phyloP scores from a whole-genome alignment of 1,284 basidiomycete species.

The Lentinula novae-zelandiae region DNA sequence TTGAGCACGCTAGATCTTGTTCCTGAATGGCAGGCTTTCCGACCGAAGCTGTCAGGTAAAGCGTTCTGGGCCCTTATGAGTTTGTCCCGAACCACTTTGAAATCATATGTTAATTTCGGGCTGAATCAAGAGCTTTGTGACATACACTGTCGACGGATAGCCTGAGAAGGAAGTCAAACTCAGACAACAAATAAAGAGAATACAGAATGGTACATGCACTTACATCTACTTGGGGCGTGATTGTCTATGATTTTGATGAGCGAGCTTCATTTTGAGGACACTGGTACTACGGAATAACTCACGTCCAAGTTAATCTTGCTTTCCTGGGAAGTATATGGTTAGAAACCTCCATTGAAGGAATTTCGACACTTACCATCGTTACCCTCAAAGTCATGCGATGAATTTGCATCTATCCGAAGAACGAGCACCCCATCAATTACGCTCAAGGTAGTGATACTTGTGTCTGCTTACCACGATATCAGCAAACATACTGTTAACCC shows the following conservation, averaged over 20 bases:
- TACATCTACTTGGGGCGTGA: not conserved
- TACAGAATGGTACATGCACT: not conserved
- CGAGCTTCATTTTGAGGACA: too few relatives aligned
- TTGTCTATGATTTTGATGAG: too few relatives aligned
- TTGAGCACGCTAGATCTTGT: not conserved
- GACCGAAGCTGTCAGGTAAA: not conserved
- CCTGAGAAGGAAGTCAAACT: not conserved
- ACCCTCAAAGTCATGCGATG: not conserved
- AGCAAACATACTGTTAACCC: not conserved
- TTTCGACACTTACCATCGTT: not conserved
- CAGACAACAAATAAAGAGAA: not conserved
- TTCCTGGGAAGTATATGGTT: not conserved
- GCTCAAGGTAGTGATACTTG: not conserved
- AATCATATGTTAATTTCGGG: not conserved
- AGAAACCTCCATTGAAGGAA: not conserved
- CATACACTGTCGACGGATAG: not conserved
- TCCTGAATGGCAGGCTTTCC: not conserved
- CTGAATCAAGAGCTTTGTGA: not conserved
- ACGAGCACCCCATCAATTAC: not conserved
- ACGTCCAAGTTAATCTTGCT: not conserved
- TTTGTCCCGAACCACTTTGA: not conserved
- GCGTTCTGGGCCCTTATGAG: not conserved
- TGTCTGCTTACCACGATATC: not conserved
- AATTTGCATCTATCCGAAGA: not conserved
- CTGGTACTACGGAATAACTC: not conserved